These are phyloP conservation scores for Berkeleyomyces rouxiae DNA, from an alignment of 2,329 filamentous ascomycete genomes.

Conservation along the genomic window DNA sequence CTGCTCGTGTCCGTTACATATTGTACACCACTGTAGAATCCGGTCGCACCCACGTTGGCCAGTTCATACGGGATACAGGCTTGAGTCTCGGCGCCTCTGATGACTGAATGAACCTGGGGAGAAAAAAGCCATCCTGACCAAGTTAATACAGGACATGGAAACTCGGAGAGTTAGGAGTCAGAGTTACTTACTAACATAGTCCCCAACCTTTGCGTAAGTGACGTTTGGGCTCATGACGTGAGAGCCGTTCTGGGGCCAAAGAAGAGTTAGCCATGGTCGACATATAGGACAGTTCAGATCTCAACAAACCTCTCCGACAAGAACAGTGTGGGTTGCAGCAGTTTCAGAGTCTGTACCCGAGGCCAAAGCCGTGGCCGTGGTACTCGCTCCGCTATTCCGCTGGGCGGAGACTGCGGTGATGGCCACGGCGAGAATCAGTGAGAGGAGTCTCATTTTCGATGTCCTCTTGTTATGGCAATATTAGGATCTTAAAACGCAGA, in stretches of 20 bases:
- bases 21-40: conserved; percentile 37
- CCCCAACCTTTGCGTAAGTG: conserved; percentile 26
- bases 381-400: background rate
- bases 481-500: background rate
- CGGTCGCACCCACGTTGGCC: conserved; percentile 28
- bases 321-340: conserved; percentile 13
- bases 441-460: background rate
- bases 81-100: conserved; percentile 38
- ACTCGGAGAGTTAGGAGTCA: background rate
- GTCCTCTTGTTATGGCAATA: background rate
- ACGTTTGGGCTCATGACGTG: conserved; percentile 20
- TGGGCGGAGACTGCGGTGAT: background rate
- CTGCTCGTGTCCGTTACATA: conserved; percentile 29
- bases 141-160: background rate
- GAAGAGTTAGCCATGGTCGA: background rate
- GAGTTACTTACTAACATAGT: conserved; percentile 27
- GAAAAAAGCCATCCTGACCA: conserved; percentile 40
- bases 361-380: conserved; percentile 11
- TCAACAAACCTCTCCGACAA: conserved; percentile 14
- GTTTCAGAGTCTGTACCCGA: background rate
- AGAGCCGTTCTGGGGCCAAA: conserved; percentile 17
- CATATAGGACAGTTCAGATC: background rate
- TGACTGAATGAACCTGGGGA: conserved; percentile 47
- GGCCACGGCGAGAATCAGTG: background rate
- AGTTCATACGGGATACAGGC: conserved; percentile 48